A percentile compares a stretch with the other conserved stretches of the same genome.
Evolutionary conservation across 345 rosid genomes (phyloP).

Genomic region (Clarkia xantiana): DNA sequence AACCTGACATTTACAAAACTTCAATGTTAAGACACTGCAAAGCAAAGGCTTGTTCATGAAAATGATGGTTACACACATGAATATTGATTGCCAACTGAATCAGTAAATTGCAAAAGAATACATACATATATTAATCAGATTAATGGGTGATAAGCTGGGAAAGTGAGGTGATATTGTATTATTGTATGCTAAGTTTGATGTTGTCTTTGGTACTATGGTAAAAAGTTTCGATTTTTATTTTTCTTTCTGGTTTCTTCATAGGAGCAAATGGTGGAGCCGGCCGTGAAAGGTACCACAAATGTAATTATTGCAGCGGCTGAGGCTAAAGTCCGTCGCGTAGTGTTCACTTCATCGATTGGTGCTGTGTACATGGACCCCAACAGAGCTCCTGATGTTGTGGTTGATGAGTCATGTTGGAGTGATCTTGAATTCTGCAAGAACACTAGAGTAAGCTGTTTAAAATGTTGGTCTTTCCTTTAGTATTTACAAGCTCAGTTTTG

Average conservation of each 20-base stretch:
- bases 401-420: constrained; percentile 90
- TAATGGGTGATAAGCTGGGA: too few relatives aligned
- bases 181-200: too few relatives aligned
- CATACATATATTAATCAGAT: too few relatives aligned
- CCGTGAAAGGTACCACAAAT: constrained; percentile 61
- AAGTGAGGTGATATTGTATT: too few relatives aligned
- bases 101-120: too few relatives aligned
- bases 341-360: constrained; percentile 81
- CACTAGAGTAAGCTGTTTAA: constrained; percentile 34
- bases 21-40: too few relatives aligned
- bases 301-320: constrained; percentile 70
- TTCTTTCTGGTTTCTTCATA: constrained; percentile 16
- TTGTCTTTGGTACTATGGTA: too few relatives aligned
- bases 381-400: constrained; percentile 44
- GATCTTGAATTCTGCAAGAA: constrained; percentile 86
- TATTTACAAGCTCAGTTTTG: too few relatives aligned
- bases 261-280: constrained; percentile 98
- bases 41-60: too few relatives aligned
- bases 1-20: too few relatives aligned
- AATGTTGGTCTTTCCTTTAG: not conserved
- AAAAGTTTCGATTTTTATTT: not conserved
- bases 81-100: too few relatives aligned
- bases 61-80: too few relatives aligned
- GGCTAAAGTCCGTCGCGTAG: constrained; percentile 67
- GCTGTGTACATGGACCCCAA: constrained; percentile 91